Conservation (phyloP, 2,329 filamentous ascomycete species). For the Apiospora koreana region DNA sequence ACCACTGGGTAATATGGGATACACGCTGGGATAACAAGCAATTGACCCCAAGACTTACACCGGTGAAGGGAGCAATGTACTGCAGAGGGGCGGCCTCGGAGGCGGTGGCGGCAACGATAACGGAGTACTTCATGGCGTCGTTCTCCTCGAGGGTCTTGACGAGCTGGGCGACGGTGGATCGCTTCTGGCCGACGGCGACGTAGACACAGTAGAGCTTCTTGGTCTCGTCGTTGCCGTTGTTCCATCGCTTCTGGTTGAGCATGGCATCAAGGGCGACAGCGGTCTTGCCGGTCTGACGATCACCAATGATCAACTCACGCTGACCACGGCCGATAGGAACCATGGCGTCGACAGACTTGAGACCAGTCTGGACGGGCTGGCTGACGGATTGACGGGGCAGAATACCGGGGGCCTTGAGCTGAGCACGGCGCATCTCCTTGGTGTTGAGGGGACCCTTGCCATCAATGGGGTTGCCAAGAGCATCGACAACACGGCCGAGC, state of each 20-base stretch:
- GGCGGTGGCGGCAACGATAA: conserved; percentile 92
- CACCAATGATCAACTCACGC: conserved; percentile 99
- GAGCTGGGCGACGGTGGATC: conserved; percentile 97
- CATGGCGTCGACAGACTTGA: conserved; percentile 99
- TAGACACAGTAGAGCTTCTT: conserved; percentile 99
- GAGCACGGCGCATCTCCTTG: conserved; percentile 90
- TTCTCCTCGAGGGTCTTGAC: conserved; percentile 99
- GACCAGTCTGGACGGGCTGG: conserved; percentile 98
- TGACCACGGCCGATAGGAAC: conserved; percentile 99
- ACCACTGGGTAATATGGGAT: no score
- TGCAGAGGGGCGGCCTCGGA: conserved; percentile 95
- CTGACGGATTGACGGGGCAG: conserved; percentile 95
- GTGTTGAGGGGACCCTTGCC: conserved; percentile 97
- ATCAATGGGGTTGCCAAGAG: conserved; percentile 98
- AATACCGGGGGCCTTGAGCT: conserved; percentile 99
- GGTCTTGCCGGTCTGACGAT: conserved; percentile 99
- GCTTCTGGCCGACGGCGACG: conserved; percentile 99
- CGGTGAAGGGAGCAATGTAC: conserved; percentile 93
- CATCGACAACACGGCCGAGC: conserved; percentile 97
- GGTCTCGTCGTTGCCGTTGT: conserved; percentile 79
- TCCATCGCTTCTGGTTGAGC: conserved; percentile 99
- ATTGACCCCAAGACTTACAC: no score
- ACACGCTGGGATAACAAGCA: no score
- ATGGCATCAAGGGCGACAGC: conserved; percentile 97
- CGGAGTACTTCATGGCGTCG: conserved; percentile 97